These are phyloP conservation scores for Yarrowia keelungensis DNA, from an alignment of 805 yeast species.

Conservation along the genomic window DNA sequence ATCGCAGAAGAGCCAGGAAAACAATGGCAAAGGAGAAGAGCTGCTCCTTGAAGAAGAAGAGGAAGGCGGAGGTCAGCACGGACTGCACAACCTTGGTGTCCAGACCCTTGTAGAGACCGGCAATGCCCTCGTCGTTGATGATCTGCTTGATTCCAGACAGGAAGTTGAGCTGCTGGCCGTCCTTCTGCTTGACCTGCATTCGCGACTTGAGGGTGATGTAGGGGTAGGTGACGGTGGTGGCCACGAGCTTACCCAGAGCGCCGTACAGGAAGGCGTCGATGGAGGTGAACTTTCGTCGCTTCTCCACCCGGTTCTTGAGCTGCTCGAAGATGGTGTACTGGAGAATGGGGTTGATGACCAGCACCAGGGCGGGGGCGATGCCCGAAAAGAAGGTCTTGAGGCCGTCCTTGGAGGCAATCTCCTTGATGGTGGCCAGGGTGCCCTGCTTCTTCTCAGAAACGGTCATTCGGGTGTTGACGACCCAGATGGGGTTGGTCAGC, in stretches of 20 bases:
- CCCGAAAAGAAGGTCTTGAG: conserved; percentile 78
- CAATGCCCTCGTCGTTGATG: conserved; percentile 71
- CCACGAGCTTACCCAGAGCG: conserved; percentile 85
- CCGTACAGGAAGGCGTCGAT: conserved; percentile 84
- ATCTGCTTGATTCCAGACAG: conserved; percentile 59
- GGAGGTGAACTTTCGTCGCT: conserved; percentile 64
- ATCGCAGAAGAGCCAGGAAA: conserved; percentile 56
- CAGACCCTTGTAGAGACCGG: conserved; percentile 82
- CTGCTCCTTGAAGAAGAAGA: conserved; percentile 90
- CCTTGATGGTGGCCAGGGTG: conserved; percentile 63
- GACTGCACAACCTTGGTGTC: conserved; percentile 81
- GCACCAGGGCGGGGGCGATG: conserved; percentile 81
- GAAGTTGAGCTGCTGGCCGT: conserved; percentile 45
- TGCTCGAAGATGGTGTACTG: conserved; percentile 94
- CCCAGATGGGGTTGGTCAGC: conserved; percentile 91
- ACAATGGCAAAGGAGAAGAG: conserved; percentile 66
- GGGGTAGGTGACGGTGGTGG: conserved; percentile 91
- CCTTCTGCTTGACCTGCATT: conserved; percentile 70
- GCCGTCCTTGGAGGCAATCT: conserved; percentile 76
- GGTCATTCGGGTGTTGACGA: conserved; percentile 88
- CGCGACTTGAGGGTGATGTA: conserved; percentile 87
- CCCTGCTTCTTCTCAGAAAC: conserved; percentile 57
- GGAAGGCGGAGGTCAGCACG: conserved; percentile 85
- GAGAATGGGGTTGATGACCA: conserved; percentile 87
- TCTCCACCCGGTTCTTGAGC: conserved; percentile 68